Conservation (phyloP, 306 rosid genomes). For the Vigna mungo region DNA sequence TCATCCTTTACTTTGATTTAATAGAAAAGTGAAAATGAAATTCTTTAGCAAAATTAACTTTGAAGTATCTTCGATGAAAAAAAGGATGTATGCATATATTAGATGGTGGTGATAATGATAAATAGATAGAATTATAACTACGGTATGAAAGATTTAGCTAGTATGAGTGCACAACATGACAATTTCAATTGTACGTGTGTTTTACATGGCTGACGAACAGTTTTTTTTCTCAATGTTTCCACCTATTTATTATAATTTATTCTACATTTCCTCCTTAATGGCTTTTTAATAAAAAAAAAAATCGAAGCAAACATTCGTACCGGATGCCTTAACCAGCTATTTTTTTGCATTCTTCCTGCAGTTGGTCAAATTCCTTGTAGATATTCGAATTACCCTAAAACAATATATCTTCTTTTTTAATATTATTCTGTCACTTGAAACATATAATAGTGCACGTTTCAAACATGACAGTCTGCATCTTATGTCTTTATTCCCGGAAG, state of each 20-base stretch:
- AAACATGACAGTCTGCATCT: constrained; percentile 12
- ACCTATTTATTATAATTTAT: background rate
- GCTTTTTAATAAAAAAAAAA: background rate
- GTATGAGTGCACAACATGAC: background rate
- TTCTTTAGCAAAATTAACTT: background rate
- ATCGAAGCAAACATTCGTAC: background rate
- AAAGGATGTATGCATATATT: background rate
- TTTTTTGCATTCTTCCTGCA: constrained; percentile 8
- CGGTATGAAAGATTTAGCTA: constrained; percentile 6
- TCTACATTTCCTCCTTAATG: background rate
- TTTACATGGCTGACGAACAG: background rate
- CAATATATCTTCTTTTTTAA: background rate
- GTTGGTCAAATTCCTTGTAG: background rate
- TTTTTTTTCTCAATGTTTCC: background rate
- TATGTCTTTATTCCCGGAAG: constrained; percentile 5
- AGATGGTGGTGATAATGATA: background rate
- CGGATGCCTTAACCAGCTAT: background rate
- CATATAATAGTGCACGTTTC: constrained; percentile 10
- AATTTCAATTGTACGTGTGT: background rate
- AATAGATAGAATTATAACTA: constrained; percentile 1
- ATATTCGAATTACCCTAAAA: background rate
- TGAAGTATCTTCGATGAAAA: background rate
- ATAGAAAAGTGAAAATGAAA: constrained; percentile 31
- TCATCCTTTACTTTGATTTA: constrained; percentile 12
- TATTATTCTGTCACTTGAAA: constrained; percentile 23